phyloP scores from a whole-genome alignment of 352 stramenopile genomes.

The Phytophthora melonis region DNA sequence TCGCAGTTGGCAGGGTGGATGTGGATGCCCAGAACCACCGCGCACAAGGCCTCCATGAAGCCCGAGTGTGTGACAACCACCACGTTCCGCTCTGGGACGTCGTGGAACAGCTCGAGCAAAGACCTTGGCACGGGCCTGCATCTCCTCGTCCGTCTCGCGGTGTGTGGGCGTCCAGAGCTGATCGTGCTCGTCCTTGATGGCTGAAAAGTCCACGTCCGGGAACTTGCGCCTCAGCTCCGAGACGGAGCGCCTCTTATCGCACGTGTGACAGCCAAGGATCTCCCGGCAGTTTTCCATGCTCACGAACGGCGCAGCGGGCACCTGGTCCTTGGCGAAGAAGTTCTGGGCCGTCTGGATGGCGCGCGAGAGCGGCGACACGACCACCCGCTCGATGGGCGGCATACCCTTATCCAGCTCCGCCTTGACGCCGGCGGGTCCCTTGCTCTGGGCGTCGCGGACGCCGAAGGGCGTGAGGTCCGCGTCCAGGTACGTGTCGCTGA shows the following conservation, averaged over 20 bases:
- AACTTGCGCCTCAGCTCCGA: conserved; percentile 61
- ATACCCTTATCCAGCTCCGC: conserved; percentile 61
- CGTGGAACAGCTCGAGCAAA: conserved; percentile 65
- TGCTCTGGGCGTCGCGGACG: conserved; percentile 55
- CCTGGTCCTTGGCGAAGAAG: conserved; percentile 55
- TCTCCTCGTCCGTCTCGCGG: conserved; percentile 71
- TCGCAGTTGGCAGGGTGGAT: conserved; percentile 62
- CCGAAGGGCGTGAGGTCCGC: conserved; percentile 70
- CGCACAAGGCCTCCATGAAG: conserved; percentile 72
- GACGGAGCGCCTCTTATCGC: conserved; percentile 66
- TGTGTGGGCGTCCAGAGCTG: conserved; percentile 61
- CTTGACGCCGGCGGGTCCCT: conserved; percentile 44
- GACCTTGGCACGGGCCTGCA: conserved; percentile 48
- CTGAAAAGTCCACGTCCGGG: conserved; percentile 67
- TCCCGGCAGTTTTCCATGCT: conserved; percentile 76
- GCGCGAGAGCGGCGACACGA: conserved; percentile 76
- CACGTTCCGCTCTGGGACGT: conserved; percentile 62
- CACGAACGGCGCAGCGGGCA: conserved; percentile 46
- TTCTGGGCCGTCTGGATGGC: conserved; percentile 74
- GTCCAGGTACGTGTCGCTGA: conserved; percentile 68
- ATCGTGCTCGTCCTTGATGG: conserved; percentile 65
- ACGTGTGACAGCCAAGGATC: conserved; percentile 71
- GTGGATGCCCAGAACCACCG: conserved; percentile 47
- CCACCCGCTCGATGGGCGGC: conserved; percentile 64
- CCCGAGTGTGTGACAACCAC: conserved; percentile 72